Evolutionary conservation across 169 alveolate species (phyloP).

Genomic region (Plasmodium inui): DNA sequence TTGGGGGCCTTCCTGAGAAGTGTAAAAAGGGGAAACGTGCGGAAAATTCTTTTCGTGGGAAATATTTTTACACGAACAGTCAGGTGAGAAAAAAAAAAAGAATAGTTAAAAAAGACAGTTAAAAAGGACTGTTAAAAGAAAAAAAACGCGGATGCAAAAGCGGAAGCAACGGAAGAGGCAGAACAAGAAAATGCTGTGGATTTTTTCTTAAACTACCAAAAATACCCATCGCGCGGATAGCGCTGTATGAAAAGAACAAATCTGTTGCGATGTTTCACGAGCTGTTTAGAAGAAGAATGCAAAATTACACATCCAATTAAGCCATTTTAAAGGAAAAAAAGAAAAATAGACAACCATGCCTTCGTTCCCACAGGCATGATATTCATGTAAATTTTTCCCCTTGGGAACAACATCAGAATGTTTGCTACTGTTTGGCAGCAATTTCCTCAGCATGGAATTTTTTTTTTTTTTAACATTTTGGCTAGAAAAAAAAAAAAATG

Average conservation of each 20-base stretch:
- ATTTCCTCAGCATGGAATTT: conserved; percentile 40
- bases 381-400: conserved; percentile 5
- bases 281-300: not conserved
- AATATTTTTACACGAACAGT: conserved; percentile 22
- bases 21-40: not conserved
- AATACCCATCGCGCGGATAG: conserved; percentile 7
- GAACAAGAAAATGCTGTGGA: not conserved
- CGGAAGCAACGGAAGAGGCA: not conserved
- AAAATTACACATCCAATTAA: not conserved
- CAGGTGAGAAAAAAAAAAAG: not conserved
- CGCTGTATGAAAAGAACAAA: conserved; percentile 42
- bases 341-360: not conserved
- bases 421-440: conserved; percentile 9
- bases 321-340: conserved; percentile 7
- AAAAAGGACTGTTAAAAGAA: not conserved
- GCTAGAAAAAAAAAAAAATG: conserved; percentile 31
- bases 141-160: conserved; percentile 23
- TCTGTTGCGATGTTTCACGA: conserved; percentile 36
- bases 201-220: conserved; percentile 15
- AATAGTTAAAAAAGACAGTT: not conserved
- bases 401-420: not conserved
- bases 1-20: not conserved
- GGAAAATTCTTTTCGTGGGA: conserved; percentile 13
- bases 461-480: conserved; percentile 50
- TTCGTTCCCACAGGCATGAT: not conserved